These are phyloP conservation scores for Aspergillus sojae DNA, from an alignment of 2,329 filamentous ascomycete species.

Conservation along the genomic window DNA sequence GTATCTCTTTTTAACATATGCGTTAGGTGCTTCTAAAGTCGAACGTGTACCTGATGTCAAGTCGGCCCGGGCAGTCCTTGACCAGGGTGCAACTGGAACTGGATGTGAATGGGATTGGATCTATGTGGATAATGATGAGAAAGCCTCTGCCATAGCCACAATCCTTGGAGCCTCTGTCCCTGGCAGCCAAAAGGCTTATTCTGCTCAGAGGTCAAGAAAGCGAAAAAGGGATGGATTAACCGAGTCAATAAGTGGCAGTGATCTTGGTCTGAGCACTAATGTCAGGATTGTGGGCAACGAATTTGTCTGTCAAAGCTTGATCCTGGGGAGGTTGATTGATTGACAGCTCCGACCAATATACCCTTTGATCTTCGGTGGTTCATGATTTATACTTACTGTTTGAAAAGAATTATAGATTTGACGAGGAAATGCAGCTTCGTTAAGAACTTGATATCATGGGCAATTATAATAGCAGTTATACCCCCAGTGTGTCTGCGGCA, in stretches of 20 bases:
- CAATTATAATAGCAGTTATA: slow-evolving; percentile 4
- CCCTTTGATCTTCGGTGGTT: background rate
- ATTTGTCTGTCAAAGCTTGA: slow-evolving; percentile 88
- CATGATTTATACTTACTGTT: background rate
- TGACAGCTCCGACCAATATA: slow-evolving; percentile 37
- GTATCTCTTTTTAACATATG: slow-evolving; percentile 79
- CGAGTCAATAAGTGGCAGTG: slow-evolving; percentile 30
- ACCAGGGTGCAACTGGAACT: slow-evolving; percentile 48
- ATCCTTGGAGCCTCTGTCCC: slow-evolving; percentile 22
- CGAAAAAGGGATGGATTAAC: slow-evolving; percentile 41
- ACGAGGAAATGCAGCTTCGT: background rate
- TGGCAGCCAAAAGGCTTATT: slow-evolving; percentile 30
- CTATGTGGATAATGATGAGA: slow-evolving; percentile 70
- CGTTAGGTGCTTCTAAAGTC: slow-evolving; percentile 71
- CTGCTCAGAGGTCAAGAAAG: slow-evolving; percentile 44
- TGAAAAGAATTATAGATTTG: background rate
- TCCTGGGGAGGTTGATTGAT: slow-evolving; percentile 77
- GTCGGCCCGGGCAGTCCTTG: slow-evolving; percentile 64
- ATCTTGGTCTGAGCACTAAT: slow-evolving; percentile 45
- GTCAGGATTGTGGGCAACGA: slow-evolving; percentile 78
- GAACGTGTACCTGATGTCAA: slow-evolving; percentile 66
- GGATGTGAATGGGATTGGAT: slow-evolving; percentile 69
- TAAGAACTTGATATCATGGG: background rate
- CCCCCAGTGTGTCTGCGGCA: background rate
- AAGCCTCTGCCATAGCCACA: slow-evolving; percentile 56